phyloP scores from a whole-genome alignment of 257 asterid species.

The Petunia secreta region DNA sequence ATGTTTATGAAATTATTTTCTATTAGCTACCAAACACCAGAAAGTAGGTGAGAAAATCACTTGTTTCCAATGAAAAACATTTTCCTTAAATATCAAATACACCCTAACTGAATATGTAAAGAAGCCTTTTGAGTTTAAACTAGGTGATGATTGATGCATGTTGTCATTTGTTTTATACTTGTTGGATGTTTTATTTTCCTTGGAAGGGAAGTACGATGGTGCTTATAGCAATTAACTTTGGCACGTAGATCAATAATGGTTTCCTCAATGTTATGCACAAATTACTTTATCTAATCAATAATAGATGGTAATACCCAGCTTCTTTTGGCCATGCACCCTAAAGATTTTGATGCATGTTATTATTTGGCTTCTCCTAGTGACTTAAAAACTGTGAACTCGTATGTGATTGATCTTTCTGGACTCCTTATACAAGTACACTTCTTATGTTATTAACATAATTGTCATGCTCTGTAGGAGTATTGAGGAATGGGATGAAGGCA shows the following conservation, averaged over 20 bases:
- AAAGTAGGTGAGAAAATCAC: too few relatives aligned
- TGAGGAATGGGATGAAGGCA: constrained; percentile 90
- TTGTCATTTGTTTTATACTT: too few relatives aligned
- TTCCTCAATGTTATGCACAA: neutral
- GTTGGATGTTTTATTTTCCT: neutral
- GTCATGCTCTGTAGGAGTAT: constrained; percentile 44
- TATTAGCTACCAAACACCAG: too few relatives aligned
- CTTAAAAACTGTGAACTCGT: neutral
- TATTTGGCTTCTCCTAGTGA: neutral
- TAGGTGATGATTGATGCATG: too few relatives aligned
- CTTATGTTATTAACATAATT: neutral
- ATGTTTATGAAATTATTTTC: too few relatives aligned
- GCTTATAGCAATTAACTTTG: neutral
- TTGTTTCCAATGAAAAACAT: too few relatives aligned
- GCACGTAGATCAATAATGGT: neutral
- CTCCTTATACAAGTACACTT: neutral
- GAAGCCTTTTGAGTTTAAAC: too few relatives aligned
- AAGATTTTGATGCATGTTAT: neutral
- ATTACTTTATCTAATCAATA: neutral
- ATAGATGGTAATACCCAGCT: too few relatives aligned
- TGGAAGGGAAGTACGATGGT: neutral
- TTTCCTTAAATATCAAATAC: too few relatives aligned
- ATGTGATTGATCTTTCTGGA: neutral
- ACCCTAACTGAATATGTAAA: too few relatives aligned
- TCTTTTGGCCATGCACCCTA: neutral